These are phyloP conservation scores for Penicillium roqueforti DNA, from an alignment of 495 filamentous ascomycete genomes.

Conservation along the genomic window DNA sequence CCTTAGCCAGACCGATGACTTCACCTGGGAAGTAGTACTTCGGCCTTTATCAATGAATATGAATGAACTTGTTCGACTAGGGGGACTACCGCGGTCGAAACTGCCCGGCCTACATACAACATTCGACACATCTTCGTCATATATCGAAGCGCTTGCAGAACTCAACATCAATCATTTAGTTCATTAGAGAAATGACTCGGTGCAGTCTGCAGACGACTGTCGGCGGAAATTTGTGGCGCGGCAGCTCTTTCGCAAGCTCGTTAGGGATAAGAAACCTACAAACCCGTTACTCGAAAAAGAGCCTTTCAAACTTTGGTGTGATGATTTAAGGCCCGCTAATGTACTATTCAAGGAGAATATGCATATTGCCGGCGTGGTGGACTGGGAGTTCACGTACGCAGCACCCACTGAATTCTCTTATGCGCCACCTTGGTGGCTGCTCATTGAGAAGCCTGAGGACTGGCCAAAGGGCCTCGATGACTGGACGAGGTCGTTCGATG, in stretches of 20 bases:
- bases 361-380: conserved; percentile 7
- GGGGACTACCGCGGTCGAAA: conserved; percentile 25
- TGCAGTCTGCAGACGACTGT: conserved; percentile 35
- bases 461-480: background rate
- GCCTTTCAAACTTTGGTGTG: conserved; percentile 29
- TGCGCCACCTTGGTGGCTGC: conserved; percentile 11
- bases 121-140: background rate
- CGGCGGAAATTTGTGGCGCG: conserved; percentile 40
- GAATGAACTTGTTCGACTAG: conserved; percentile 32
- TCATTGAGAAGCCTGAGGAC: conserved; percentile 8
- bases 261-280: conserved; percentile 19
- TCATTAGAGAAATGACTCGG: conserved; percentile 1
- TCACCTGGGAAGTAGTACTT: conserved; percentile 14
- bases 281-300: conserved; percentile 8
- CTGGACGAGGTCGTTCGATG: background rate
- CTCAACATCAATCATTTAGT: background rate
- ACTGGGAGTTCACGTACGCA: conserved; percentile 19
- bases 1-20: conserved; percentile 21
- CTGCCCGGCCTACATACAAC: conserved; percentile 30
- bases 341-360: conserved; percentile 17
- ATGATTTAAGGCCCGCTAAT: conserved; percentile 28
- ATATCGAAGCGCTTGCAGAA: background rate
- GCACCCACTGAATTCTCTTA: conserved; percentile 11
- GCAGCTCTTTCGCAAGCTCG: conserved; percentile 32
- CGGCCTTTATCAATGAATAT: conserved; percentile 26